A percentile compares a stretch with the other conserved stretches of the same genome.
phyloP scores from a whole-genome alignment of 164 flowering plant genomes.

The Vitis riparia region DNA sequence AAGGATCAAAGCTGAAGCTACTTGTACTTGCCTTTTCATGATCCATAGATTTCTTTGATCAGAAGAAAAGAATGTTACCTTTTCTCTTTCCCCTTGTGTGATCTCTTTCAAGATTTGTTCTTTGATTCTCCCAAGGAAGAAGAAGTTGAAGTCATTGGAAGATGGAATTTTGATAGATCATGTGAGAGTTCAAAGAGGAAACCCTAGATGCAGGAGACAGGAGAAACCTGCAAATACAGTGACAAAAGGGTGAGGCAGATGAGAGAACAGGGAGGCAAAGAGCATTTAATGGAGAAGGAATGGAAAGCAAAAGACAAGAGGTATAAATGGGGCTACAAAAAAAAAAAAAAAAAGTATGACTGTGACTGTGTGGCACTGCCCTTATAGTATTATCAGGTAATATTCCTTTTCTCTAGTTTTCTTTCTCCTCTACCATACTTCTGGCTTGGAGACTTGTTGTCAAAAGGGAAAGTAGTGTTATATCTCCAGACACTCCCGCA shows the following conservation, averaged over 20 bases:
- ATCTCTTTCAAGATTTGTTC: conserved; percentile 16
- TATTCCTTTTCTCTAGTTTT: conserved; percentile 2
- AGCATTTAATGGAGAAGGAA: conserved; percentile 25
- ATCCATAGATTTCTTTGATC: neutral
- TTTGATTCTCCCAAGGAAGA: conserved; percentile 6
- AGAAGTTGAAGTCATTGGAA: conserved; percentile 10
- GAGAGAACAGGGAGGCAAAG: conserved; percentile 20
- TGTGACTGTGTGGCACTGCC: conserved; percentile 7
- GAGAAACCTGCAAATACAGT: conserved; percentile 19
- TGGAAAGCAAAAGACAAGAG: conserved; percentile 30
- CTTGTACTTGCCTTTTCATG: neutral
- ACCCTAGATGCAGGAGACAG: conserved; percentile 24
- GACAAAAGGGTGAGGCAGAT: conserved; percentile 13
- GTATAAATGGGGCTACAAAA: conserved; percentile 21
- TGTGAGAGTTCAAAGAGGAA: conserved; percentile 16
- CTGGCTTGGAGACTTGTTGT: too few relatives aligned
- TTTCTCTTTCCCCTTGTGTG: neutral
- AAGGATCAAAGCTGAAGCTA: neutral
- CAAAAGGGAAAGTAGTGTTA: too few relatives aligned
- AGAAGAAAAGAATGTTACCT: conserved; percentile 2
- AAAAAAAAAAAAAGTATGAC: conserved; percentile 16
- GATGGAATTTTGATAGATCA: neutral
- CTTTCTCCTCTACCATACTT: too few relatives aligned
- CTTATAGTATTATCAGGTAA: conserved; percentile 21
- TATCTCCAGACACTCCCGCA: too few relatives aligned